Evolutionary conservation across 2,329 filamentous ascomycete species (phyloP), one percentile per base, ranked within the genome.

Genomic region (Helicocarpus griseus): DNA sequence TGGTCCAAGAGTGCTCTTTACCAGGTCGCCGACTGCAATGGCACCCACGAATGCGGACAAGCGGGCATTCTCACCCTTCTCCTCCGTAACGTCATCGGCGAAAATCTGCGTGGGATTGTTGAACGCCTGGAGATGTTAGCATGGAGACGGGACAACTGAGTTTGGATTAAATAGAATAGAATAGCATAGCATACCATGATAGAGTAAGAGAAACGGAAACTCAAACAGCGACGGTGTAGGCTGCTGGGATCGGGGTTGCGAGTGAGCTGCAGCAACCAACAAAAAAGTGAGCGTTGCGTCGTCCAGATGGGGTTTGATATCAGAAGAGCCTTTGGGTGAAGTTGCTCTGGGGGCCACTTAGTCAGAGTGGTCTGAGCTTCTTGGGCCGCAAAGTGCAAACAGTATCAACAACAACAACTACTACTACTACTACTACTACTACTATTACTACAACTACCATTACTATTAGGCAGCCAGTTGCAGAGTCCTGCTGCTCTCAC

Each of bases 51-150:
- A 98, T 58, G 91, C 91, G n/a, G 89, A 86, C 62, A 97, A 85
- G 80, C 91, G 89, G 65, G 93, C 91, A 86, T 97, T 97, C 77
- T 97, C 91, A 64, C 93, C 93, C 77, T 95, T 97, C 77, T 97
- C 91, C 75, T 97, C 89, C 53, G 86, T 93, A 61, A 94, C 93
- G 69, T 94, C 90, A 72, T 96, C 89, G 65, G 89, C 88, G 74
- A 97, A 97, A 77, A 97, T 97, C 74, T 97, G 91, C 57, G 89
- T 95, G 65, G 91, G 90, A 74, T 89, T 93, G 71, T 62, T 67
- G 61, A 70, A 71, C 58, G 67, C 65, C 67, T 69, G 50, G 14
- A 26, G 19, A 48, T 3, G 48, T 56, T 41, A 57, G 52, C 22
- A 51, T 9, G 11, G 13, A 17, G 6, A 45, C 8, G 31, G 9